Conservation (phyloP, 345 rosid species). For the Boechera divaricarpa region DNA sequence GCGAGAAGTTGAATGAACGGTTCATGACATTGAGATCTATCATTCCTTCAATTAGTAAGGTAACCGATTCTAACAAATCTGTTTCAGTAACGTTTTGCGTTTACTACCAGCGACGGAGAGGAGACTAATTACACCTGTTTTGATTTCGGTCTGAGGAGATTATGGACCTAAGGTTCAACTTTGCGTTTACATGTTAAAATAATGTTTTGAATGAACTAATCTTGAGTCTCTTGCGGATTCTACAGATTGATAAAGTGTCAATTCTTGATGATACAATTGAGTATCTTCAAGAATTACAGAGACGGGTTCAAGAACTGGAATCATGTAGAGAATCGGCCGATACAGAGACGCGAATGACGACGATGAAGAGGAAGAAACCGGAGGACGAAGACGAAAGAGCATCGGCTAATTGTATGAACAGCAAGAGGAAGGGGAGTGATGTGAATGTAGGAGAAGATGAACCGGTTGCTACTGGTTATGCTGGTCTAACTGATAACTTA, state of each 20-base stretch:
- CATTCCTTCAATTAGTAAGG: conserved; percentile 75
- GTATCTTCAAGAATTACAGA: conserved; percentile 72
- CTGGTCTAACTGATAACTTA: conserved; percentile 48
- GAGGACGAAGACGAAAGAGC: conserved; percentile 65
- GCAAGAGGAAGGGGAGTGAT: conserved; percentile 69
- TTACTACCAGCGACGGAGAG: too few relatives aligned
- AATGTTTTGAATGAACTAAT: background rate
- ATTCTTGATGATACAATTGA: conserved; percentile 83
- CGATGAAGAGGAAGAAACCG: conserved; percentile 47
- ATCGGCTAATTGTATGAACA: conserved; percentile 62
- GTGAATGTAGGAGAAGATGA: conserved; percentile 50
- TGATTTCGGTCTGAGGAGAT: too few relatives aligned
- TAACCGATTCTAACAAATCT: conserved; percentile 38
- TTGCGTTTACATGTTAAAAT: background rate
- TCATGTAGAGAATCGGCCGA: conserved; percentile 50
- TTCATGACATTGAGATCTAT: conserved; percentile 68
- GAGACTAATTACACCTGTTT: too few relatives aligned
- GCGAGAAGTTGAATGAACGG: conserved; percentile 61
- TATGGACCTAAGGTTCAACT: too few relatives aligned
- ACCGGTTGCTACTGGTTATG: conserved; percentile 47
- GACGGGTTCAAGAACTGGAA: conserved; percentile 69
- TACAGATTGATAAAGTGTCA: conserved; percentile 75
- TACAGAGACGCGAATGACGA: conserved; percentile 41
- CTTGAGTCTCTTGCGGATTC: background rate
- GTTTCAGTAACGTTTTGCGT: too few relatives aligned